phyloP scores from a whole-genome alignment of 768 basidiomycete genomes.

The Hericium erinaceus region DNA sequence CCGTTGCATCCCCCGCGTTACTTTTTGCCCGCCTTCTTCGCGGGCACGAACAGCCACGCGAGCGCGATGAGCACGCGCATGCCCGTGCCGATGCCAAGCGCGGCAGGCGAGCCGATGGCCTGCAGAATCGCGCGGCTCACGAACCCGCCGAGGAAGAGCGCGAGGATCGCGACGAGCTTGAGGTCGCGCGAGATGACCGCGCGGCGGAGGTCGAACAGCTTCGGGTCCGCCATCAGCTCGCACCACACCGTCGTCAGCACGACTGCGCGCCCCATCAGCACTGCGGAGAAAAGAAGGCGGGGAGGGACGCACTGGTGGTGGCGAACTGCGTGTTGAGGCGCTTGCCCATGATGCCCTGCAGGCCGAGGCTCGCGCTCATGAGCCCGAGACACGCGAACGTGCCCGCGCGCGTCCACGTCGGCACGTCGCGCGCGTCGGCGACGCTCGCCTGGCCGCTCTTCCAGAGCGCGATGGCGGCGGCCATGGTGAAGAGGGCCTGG shows the following conservation, averaged over 20 bases:
- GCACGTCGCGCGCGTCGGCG: conserved; percentile 44
- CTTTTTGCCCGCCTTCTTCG: conserved; percentile 17
- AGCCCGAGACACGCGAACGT: conserved; percentile 69
- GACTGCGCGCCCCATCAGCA: conserved; percentile 29
- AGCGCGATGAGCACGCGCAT: conserved; percentile 51
- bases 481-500: conserved; percentile 72
- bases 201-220: conserved; percentile 50
- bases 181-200: conserved; percentile 58
- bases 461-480: conserved; percentile 62
- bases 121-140: conserved; percentile 49
- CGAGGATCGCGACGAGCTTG: conserved; percentile 51
- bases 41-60: conserved; percentile 59
- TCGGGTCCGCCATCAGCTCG: conserved; percentile 75
- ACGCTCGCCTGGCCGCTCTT: conserved; percentile 51
- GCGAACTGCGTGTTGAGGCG: conserved; percentile 71
- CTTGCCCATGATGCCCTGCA: conserved; percentile 84
- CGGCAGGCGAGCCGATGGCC: conserved; percentile 48
- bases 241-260: conserved; percentile 87
- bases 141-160: conserved; percentile 77
- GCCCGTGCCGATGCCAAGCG: conserved; percentile 58
- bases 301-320: conserved; percentile 49
- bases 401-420: conserved; percentile 59
- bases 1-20: not conserved
- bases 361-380: conserved; percentile 70
- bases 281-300: not conserved